Base-by-base conservation (phyloP, 371 early-diverging fungal genomes). In the Mycotypha africana region DNA sequence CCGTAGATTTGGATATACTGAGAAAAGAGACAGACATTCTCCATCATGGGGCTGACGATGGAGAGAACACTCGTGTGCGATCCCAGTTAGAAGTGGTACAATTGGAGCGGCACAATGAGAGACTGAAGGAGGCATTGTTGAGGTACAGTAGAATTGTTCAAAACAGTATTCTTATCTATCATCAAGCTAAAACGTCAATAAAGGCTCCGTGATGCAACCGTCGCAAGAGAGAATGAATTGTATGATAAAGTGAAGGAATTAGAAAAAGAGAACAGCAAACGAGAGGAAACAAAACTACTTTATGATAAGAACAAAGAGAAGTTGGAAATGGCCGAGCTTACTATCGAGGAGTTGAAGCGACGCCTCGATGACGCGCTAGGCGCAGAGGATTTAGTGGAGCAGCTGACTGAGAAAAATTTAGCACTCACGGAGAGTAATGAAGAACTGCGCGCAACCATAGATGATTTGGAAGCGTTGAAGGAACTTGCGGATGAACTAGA, bases 401-500 rank as follows among this genome's bases (percentile, higher is more conserved):
- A 82, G 38, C 67, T 94, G 32, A 78, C 88, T 0, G 88, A 85
- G 25, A 86, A 86, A 74, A 94, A 93, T 54, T 60, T 89, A 41
- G 54, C 68, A 4, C 62, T 93, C 15, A 76, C 70, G 11, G 87
- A 87, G 54, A 70, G 76, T 56, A 54, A 94, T 30, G 92, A 92
- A 42, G 89, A 93, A 43, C 58, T 89, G 72, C 79, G 80, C 43
- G 67, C 71, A 31, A 68, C 67, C 1, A 79, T 91, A 28, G 95
- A 91, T 38, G 94, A 92, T 55, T 74, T 95, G 42, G 95, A 97
- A 64, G 88, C 92, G 7, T 67, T 95, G 23, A 84, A 86, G 58
- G 93, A 91, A 46, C 66, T 94, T 35, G 92, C 90, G 55, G 93
- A 95, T 47, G 93, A 94, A 56, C 64, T 94, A 53, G 94, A 93